Evolutionary conservation across 1,284 basidiomycete genomes (phyloP), one percentile per base, ranked within the genome.

Genomic region (Sphaerobolus stellatus): DNA sequence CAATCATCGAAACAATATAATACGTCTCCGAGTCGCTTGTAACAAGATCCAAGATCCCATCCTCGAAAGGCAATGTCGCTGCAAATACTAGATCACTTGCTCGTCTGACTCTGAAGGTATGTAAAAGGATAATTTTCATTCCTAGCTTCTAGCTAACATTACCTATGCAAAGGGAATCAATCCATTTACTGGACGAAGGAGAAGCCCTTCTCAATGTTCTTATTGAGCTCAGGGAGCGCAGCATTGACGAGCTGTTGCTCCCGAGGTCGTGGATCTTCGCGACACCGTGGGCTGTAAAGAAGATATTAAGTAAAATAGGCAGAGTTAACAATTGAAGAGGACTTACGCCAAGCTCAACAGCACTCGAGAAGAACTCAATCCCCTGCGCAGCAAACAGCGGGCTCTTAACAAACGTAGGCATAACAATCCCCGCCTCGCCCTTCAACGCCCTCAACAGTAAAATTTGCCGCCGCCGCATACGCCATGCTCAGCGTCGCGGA

Each of bases 121-220:
- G n/a, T n/a, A n/a, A n/a, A n/a, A n/a, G n/a, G n/a, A n/a, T n/a
- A n/a, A n/a, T n/a, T n/a, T n/a, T n/a, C n/a, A n/a, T n/a, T n/a
- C n/a, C n/a, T n/a, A n/a, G n/a, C n/a, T n/a, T n/a, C n/a, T n/a
- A n/a, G n/a, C n/a, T n/a, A n/a, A n/a, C n/a, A n/a, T n/a, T n/a
- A n/a, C n/a, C n/a, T n/a, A n/a, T n/a, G n/a, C n/a, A n/a, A n/a
- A n/a, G n/a, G n/a, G n/a, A n/a, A n/a, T n/a, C n/a, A n/a, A n/a
- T n/a, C n/a, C n/a, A n/a, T n/a, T n/a, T n/a, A n/a, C n/a, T n/a
- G n/a, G n/a, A 86, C 88, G 66, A 96, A 94, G 57, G 84, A 79
- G 74, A 83, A 86, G 75, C 93, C 94, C 86, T 94, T 96, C 75
- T 91, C 86, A 67, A 98, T 95, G 86, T 97, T 97, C 85, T 93